Evolutionary conservation across 2,329 filamentous ascomycete species (phyloP), one percentile per base, ranked within the genome.

Genomic region (Aspergillus spinulosporus): DNA sequence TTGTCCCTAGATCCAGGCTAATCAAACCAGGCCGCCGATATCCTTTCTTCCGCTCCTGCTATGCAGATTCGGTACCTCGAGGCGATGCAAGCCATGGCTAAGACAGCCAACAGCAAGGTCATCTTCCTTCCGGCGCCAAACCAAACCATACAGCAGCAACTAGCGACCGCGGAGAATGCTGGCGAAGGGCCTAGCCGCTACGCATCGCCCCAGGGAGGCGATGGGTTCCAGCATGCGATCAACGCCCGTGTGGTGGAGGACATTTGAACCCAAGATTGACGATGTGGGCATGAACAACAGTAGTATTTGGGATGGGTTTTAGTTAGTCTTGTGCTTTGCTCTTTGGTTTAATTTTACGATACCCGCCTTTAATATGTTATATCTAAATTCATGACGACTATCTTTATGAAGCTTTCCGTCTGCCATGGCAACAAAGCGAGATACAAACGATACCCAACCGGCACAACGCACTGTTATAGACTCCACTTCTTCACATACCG

Each of bases 31-130:
- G 93, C 94, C 37, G 94, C 94, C 73, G 93, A 99, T 72, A 97
- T 97, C 65, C 77, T 99, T 49, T 90, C 86, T 61, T 91, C 86
- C 12, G 93, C 93, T 0, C 94, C 94, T 2, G 94, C 94, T 65
- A 99, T 99, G 94, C 92, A 97, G 78, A 96, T 96, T 78, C 83
- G 92, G 64, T 97, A 97, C 75, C 88, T 99, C 64, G 94, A 99
- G 78, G 92, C 94, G 3, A 97, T 97, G 93, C 94, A 97, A 74
- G 85, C 90, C 42, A 99, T 99, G 93, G 94, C 94, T 67, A 97
- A 97, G 84, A 85, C 85, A 0, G 90, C 92, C 47, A 95, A 92
- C 76, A 84, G 82, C 75, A 95, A 95, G 78, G 88, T 94, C 68
- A 92, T 93, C 66, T 93, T 94, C 82, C 71, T 94, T 64, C 89